A percentile compares a stretch with the other conserved stretches of the same genome.
Conservation (phyloP, 2,329 filamentous ascomycete species). For the Fusarium cicatricum region DNA sequence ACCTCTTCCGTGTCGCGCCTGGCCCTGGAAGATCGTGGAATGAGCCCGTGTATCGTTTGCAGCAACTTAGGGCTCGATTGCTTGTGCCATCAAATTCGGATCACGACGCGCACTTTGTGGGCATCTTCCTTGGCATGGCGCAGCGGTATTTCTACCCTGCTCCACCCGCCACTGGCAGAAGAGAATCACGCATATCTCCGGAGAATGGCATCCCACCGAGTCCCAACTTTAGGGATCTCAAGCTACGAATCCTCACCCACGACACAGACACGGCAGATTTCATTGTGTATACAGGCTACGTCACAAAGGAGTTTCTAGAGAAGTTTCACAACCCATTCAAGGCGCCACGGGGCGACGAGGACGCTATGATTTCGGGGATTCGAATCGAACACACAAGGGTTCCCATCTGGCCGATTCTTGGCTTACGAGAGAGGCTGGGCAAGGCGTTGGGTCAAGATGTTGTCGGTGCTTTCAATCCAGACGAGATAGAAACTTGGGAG, state of each 20-base stretch:
- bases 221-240: constrained; percentile 56
- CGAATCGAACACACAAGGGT: constrained; percentile 58
- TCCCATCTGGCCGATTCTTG: constrained; percentile 63
- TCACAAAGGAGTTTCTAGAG: constrained; percentile 58
- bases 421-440: constrained; percentile 63
- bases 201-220: constrained; percentile 30
- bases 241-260: constrained; percentile 60
- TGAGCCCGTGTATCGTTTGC: constrained; percentile 57
- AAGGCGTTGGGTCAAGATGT: constrained; percentile 61
- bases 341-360: constrained; percentile 43
- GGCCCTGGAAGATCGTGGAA: constrained; percentile 55
- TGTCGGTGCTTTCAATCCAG: constrained; percentile 53
- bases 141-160: constrained; percentile 60
- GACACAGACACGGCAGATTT: constrained; percentile 59
- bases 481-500: constrained; percentile 57
- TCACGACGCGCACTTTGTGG: constrained; percentile 62
- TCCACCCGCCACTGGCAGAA: constrained; percentile 31
- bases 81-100: constrained; percentile 58
- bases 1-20: constrained; percentile 55
- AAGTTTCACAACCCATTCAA: constrained; percentile 60
- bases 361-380: constrained; percentile 47
- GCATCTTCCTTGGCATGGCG: constrained; percentile 64
- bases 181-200: constrained; percentile 41
- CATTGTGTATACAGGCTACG: constrained; percentile 60
- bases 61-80: constrained; percentile 55